Percentiles rank a stretch among this genome's conserved stretches.
These are phyloP conservation scores for Lipomyces yamadae DNA, from an alignment of 805 yeast genomes.

Conservation along the genomic window DNA sequence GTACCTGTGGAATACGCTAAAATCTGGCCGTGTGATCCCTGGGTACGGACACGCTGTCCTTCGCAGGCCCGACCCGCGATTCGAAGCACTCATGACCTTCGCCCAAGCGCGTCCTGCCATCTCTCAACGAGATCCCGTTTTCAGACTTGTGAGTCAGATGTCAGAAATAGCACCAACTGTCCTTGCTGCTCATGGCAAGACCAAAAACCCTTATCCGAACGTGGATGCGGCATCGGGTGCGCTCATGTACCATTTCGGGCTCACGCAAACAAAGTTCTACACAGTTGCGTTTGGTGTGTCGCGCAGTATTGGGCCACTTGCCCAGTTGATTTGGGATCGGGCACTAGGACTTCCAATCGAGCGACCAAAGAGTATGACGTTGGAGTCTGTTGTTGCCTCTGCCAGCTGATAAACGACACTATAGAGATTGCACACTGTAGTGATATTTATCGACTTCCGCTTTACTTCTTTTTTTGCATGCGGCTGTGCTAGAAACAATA, in stretches of 20 bases:
- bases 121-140: slow-evolving; percentile 61
- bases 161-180: slow-evolving; percentile 77
- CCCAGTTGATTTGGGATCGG: slow-evolving; percentile 81
- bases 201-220: slow-evolving; percentile 85
- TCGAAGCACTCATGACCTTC: slow-evolving; percentile 72
- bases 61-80: slow-evolving; percentile 82
- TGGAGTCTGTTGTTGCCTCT: slow-evolving; percentile 5
- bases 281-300: slow-evolving; percentile 84
- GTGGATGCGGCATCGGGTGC: slow-evolving; percentile 83
- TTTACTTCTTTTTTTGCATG: no score
- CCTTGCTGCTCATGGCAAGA: slow-evolving; percentile 76
- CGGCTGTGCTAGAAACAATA: no score
- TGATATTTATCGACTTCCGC: no score
- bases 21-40: slow-evolving; percentile 78
- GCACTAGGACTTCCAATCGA: slow-evolving; percentile 78
- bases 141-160: slow-evolving; percentile 67
- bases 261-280: slow-evolving; percentile 72
- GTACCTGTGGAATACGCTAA: slow-evolving; percentile 72
- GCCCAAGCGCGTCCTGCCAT: slow-evolving; percentile 60
- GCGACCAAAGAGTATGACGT: slow-evolving; percentile 61
- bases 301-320: slow-evolving; percentile 77
- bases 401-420: no score
- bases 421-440: no score
- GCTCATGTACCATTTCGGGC: slow-evolving; percentile 77
- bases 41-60: slow-evolving; percentile 90